phyloP scores from a whole-genome alignment of 352 stramenopile genomes.

The Pythium oligandrum region DNA sequence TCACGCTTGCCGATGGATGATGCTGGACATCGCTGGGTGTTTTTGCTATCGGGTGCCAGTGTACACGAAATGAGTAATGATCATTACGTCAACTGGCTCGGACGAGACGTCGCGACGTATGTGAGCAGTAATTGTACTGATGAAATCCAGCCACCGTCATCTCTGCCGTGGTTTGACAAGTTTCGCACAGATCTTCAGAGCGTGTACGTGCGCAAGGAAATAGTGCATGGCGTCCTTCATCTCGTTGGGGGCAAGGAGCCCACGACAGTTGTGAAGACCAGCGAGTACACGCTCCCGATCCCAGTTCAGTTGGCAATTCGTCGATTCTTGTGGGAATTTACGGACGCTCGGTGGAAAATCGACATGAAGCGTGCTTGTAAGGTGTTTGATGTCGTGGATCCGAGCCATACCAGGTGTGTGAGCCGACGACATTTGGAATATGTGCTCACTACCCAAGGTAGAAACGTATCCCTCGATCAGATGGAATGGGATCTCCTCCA shows the following conservation, averaged over 20 bases:
- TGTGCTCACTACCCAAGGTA: slow-evolving; percentile 24
- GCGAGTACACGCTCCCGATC: slow-evolving; percentile 3
- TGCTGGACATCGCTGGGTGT: slow-evolving; percentile 48
- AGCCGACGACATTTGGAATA: slow-evolving; percentile 36
- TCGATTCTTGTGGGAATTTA: slow-evolving; percentile 48
- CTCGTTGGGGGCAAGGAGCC: not conserved
- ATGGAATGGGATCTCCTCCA: slow-evolving; percentile 48
- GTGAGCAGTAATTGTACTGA: not conserved
- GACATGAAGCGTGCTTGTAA: slow-evolving; percentile 22
- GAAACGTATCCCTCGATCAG: slow-evolving; percentile 22
- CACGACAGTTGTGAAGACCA: not conserved
- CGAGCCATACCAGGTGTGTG: slow-evolving; percentile 19
- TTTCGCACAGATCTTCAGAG: slow-evolving; percentile 53
- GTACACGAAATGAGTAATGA: slow-evolving; percentile 45
- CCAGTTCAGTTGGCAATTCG: slow-evolving; percentile 31
- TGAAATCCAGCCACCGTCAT: not conserved
- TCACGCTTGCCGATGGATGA: slow-evolving; percentile 39
- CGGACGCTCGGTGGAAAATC: slow-evolving; percentile 40
- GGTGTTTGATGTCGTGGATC: slow-evolving; percentile 27
- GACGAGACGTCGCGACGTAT: slow-evolving; percentile 23
- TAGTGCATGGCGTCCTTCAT: slow-evolving; percentile 27
- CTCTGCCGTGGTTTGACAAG: slow-evolving; percentile 28
- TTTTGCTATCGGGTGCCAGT: slow-evolving; percentile 36
- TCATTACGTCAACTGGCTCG: slow-evolving; percentile 60
- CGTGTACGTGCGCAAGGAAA: slow-evolving; percentile 50